phyloP scores from a whole-genome alignment of 176 grass and related monocot species.

The Aegilops speltoides region DNA sequence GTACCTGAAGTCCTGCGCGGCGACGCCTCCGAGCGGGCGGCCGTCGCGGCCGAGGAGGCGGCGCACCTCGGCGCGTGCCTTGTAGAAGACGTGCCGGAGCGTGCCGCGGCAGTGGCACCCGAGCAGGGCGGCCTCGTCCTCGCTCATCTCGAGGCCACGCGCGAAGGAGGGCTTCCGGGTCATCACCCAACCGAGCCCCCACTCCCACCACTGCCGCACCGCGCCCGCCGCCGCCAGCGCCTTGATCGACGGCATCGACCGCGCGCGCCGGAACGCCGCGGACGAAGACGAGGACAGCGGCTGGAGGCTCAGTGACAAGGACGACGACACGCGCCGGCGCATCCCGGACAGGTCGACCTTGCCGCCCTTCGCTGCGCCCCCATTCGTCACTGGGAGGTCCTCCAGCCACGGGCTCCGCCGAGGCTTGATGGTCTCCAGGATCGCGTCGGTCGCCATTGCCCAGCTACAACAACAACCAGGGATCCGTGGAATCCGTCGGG shows the following conservation, averaged over 20 bases:
- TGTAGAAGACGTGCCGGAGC: slow-evolving; percentile 63
- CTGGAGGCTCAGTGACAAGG: slow-evolving; percentile 58
- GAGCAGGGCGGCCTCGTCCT: slow-evolving; percentile 56
- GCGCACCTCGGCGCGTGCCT: slow-evolving; percentile 61
- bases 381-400: slow-evolving; percentile 63
- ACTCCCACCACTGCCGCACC: slow-evolving; percentile 80
- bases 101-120: slow-evolving; percentile 42
- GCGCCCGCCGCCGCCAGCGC: slow-evolving; percentile 60
- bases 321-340: slow-evolving; percentile 70
- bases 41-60: slow-evolving; percentile 64
- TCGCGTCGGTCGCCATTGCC: slow-evolving; percentile 55
- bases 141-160: slow-evolving; percentile 59
- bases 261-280: slow-evolving; percentile 42
- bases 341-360: slow-evolving; percentile 41
- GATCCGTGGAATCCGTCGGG: neutral
- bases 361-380: neutral
- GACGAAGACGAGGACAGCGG: slow-evolving; percentile 43
- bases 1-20: slow-evolving; percentile 65
- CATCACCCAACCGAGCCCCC: slow-evolving; percentile 70
- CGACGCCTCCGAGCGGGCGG: slow-evolving; percentile 24
- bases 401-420: slow-evolving; percentile 39
- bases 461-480: neutral
- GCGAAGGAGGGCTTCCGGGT: slow-evolving; percentile 63
- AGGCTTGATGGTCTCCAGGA: slow-evolving; percentile 61
- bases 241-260: slow-evolving; percentile 64